Base-by-base conservation (phyloP, 306 rosid genomes). In the Castanospermum australe region DNA sequence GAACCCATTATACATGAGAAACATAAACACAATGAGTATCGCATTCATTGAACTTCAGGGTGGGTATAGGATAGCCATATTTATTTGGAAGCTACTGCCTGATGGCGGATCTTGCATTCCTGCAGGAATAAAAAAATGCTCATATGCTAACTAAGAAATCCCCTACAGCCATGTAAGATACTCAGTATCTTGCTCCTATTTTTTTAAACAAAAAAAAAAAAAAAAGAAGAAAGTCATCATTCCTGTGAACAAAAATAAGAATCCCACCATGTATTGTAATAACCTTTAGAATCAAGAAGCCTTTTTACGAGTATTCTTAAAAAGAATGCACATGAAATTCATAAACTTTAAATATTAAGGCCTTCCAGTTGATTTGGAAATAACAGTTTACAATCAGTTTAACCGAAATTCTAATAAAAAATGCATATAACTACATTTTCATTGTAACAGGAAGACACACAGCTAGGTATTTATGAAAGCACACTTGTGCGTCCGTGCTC, bases 31-130 rank as follows among this genome's bases (percentile, higher is more conserved):
- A 20, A 9, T 42, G 28, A 17, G 14, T 17, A 45, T 57, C 66
- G 7, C 45, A 57, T 75, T 67, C 71, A 20, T 67, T 67, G 68
- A 47, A 67, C 60, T 73, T 54, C 33, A 74, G 63, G 47, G 39
- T 75, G 39, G 17, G n/a, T 15, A 3, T 35, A 33, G 62, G 56
- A 72, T 51, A 51, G 75, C 44, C 45, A 36, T 67, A 45, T 48
- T 76, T 15, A 4, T 17, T 24, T 67, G 30, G 70, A 36, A 47
- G 38, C 66, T 38, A 51, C 55, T 56, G 35, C 69, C 54, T 48
- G 17, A 57, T 33, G 42, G 51, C 12, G 76, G 48, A 56, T 77
- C 74, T 24, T 47, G 64, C 42, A 50, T 47, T 51, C 85, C 50
- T 11, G 41, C 35, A 5, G 81, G 56, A 56, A 38, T 33, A 41